Conservation (phyloP, 495 filamentous ascomycete species). For the Penicillium parvum region DNA sequence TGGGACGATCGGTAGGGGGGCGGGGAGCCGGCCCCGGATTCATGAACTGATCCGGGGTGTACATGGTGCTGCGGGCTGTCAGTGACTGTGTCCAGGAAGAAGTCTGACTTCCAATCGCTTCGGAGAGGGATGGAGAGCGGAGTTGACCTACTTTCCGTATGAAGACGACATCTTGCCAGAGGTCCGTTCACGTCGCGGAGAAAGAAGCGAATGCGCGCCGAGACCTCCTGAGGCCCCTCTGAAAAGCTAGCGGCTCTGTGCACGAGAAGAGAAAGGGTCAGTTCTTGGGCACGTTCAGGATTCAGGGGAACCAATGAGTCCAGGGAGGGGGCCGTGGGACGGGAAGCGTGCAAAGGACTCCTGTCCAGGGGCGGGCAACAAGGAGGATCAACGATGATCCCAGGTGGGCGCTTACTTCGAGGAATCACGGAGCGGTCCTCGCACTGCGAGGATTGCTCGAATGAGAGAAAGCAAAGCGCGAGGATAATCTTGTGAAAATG, state of each 20-base stretch:
- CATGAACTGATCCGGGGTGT: constrained; percentile 78
- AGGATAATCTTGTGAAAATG: constrained; percentile 1
- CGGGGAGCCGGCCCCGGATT: constrained; percentile 92
- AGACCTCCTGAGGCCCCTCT: constrained; percentile 27
- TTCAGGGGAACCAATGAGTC: too few relatives aligned
- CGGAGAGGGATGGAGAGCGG: background rate
- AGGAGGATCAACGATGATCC: background rate
- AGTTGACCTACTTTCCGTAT: constrained; percentile 39
- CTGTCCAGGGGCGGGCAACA: background rate
- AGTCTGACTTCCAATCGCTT: background rate
- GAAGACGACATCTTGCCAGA: constrained; percentile 26
- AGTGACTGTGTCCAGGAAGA: background rate
- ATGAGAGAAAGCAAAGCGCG: constrained; percentile 2
- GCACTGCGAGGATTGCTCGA: constrained; percentile 27
- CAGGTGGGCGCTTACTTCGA: constrained; percentile 6
- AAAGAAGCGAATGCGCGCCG: constrained; percentile 19
- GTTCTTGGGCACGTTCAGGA: constrained; percentile 1
- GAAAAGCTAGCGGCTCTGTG: constrained; percentile 6
- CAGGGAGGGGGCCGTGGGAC: background rate
- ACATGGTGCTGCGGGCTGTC: constrained; percentile 42
- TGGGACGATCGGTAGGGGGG: constrained; percentile 79
- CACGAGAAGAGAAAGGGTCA: constrained; percentile 1
- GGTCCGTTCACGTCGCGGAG: constrained; percentile 9
- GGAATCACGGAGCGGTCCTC: constrained; percentile 18
- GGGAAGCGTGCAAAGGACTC: background rate